phyloP scores from a whole-genome alignment of 106 monocot genomes.

The Chionographis japonica region DNA sequence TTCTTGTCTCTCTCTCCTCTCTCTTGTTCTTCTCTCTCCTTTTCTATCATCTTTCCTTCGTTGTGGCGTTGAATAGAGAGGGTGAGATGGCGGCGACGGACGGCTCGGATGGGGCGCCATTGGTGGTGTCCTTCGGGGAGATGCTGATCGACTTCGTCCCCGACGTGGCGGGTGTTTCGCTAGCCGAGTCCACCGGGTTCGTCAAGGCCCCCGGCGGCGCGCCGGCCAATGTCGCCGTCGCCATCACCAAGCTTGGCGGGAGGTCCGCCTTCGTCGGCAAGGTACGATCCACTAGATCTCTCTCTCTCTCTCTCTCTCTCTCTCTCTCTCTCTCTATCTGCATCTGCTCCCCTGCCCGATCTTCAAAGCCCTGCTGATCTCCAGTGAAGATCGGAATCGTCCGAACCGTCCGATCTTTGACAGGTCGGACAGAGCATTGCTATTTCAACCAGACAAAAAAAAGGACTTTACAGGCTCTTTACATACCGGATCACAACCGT shows the following conservation, averaged over 20 bases:
- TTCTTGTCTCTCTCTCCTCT: too few species aligned
- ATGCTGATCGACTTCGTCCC: constrained; percentile 91
- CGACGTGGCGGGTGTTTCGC: constrained; percentile 64
- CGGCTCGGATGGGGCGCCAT: constrained; percentile 2
- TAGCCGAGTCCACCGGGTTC: constrained; percentile 78
- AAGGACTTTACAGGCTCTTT: too few species aligned
- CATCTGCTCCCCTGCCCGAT: too few species aligned
- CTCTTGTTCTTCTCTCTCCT: background rate
- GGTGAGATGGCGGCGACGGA: background rate
- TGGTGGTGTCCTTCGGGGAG: constrained; percentile 73
- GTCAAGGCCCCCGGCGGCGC: constrained; percentile 80
- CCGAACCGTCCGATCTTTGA: too few species aligned
- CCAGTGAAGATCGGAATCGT: too few species aligned
- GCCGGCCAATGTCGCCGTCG: constrained; percentile 86
- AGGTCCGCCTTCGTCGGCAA: constrained; percentile 72
- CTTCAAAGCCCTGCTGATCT: too few species aligned
- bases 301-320: too few species aligned
- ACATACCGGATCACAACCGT: too few species aligned
- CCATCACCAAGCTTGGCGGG: constrained; percentile 72
- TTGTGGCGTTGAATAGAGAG: background rate
- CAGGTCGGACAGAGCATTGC: too few species aligned
- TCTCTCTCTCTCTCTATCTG: background rate
- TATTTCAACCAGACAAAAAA: too few species aligned
- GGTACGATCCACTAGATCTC: constrained; percentile 14
- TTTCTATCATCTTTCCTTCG: background rate